A percentile compares a stretch with the other conserved stretches of the same genome.
Conservation (phyloP, 257 asterid species). For the Solanum peruvianum region DNA sequence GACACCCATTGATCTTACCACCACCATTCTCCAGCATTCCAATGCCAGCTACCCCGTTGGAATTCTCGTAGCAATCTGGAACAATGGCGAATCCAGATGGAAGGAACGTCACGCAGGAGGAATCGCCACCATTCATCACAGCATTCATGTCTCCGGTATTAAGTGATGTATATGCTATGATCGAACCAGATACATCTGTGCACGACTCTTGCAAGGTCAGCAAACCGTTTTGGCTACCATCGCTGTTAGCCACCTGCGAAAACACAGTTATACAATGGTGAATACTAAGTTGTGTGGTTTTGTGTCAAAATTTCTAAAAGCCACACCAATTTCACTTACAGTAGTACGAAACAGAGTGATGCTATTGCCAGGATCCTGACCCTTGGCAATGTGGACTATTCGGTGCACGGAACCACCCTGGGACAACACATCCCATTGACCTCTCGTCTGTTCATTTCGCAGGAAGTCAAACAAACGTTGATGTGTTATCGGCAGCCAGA, state of each 20-base stretch:
- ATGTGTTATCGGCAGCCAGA: conserved; percentile 59
- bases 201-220: conserved; percentile 64
- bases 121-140: conserved; percentile 62
- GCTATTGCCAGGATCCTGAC: conserved; percentile 51
- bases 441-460: conserved; percentile 42
- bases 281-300: not conserved
- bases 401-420: conserved; percentile 57
- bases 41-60: conserved; percentile 1
- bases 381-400: conserved; percentile 46
- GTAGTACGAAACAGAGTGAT: conserved; percentile 41
- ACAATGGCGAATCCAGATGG: conserved; percentile 73
- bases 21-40: not conserved
- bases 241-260: conserved; percentile 30
- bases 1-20: conserved; percentile 24
- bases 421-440: conserved; percentile 69
- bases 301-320: not conserved
- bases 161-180: conserved; percentile 51
- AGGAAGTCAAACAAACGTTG: conserved; percentile 47
- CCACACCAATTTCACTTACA: conserved; percentile 33
- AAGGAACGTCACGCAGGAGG: conserved; percentile 39
- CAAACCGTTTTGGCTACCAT: conserved; percentile 22
- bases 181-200: conserved; percentile 48
- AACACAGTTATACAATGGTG: not conserved
- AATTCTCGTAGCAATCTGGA: conserved; percentile 37
- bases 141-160: conserved; percentile 34